Conservation (phyloP, 495 filamentous ascomycete species). For the Tetracladium setigerum region DNA sequence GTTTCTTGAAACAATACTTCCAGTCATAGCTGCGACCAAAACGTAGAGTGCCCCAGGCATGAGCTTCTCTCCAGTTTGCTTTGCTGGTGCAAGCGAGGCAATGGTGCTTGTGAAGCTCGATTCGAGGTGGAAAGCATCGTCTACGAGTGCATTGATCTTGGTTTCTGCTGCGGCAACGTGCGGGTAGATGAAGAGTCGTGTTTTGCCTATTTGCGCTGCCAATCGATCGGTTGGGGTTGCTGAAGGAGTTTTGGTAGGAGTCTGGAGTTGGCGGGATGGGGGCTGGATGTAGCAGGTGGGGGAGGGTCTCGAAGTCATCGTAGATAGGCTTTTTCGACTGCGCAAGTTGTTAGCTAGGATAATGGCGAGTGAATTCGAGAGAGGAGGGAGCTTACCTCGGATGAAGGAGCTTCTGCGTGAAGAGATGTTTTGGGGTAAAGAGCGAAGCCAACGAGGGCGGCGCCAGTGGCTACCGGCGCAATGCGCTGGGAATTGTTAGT, state of each 20-base stretch:
- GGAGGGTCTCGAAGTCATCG: conserved; percentile 42
- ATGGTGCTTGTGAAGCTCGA: conserved; percentile 78
- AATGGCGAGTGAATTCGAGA: neutral
- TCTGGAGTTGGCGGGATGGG: conserved; percentile 1
- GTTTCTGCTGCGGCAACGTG: conserved; percentile 67
- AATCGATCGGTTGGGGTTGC: conserved; percentile 89
- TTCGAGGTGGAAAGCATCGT: conserved; percentile 69
- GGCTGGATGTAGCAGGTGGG: conserved; percentile 21
- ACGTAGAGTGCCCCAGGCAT: conserved; percentile 85
- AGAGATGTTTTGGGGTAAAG: conserved; percentile 46
- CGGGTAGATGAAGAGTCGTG: conserved; percentile 71
- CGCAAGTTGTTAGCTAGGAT: conserved; percentile 1
- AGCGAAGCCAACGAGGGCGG: conserved; percentile 44
- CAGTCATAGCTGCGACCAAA: conserved; percentile 85
- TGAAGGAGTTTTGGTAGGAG: conserved; percentile 6
- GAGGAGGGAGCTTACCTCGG: conserved; percentile 4
- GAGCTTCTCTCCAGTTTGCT: conserved; percentile 72
- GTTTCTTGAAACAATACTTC: conserved; percentile 80
- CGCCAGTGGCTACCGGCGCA: conserved; percentile 46
- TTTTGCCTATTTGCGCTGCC: conserved; percentile 70
- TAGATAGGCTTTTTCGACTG: conserved; percentile 61
- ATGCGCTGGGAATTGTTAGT: conserved; percentile 39
- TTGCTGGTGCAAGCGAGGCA: conserved; percentile 75
- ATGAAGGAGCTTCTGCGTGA: conserved; percentile 42
- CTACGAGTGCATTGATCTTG: conserved; percentile 67